Conservation (phyloP, 352 stramenopile species). For the Pythium dissimile region DNA sequence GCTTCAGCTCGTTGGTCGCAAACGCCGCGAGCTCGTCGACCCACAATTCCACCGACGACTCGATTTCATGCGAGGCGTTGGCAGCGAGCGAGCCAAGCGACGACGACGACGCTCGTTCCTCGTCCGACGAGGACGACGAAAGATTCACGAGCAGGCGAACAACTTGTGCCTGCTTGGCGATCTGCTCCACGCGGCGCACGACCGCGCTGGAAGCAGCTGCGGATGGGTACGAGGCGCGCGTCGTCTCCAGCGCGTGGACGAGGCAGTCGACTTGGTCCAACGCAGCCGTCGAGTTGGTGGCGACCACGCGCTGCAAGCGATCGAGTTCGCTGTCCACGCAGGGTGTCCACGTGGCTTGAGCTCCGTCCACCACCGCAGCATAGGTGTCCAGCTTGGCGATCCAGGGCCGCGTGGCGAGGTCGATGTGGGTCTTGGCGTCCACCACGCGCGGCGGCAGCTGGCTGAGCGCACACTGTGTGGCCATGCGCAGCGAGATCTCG, state of each 20-base stretch:
- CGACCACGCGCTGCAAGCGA: not conserved
- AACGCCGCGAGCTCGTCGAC: not conserved
- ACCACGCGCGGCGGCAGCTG: not conserved
- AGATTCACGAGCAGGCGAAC: not conserved
- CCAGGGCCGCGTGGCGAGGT: conserved; percentile 2
- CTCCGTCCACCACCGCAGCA: not conserved
- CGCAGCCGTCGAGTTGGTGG: not conserved
- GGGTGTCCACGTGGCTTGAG: not conserved
- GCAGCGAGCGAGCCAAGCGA: not conserved
- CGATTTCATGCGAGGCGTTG: not conserved
- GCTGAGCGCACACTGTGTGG: conserved; percentile 32
- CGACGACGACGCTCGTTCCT: not conserved
- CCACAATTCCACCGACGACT: conserved; percentile 2
- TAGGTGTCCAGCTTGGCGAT: not conserved
- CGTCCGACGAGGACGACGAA: not conserved
- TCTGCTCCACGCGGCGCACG: not conserved
- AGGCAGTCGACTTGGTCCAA: not conserved
- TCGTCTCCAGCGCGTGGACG: not conserved
- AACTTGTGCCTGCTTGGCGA: not conserved
- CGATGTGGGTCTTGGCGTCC: not conserved
- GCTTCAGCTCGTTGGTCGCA: not conserved
- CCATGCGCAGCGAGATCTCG: conserved; percentile 25
- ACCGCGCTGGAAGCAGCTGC: not conserved
- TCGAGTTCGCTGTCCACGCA: not conserved
- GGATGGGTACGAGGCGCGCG: not conserved